Conservation (phyloP, 1,284 basidiomycete species). For the Cryptococcus sp. region DNA sequence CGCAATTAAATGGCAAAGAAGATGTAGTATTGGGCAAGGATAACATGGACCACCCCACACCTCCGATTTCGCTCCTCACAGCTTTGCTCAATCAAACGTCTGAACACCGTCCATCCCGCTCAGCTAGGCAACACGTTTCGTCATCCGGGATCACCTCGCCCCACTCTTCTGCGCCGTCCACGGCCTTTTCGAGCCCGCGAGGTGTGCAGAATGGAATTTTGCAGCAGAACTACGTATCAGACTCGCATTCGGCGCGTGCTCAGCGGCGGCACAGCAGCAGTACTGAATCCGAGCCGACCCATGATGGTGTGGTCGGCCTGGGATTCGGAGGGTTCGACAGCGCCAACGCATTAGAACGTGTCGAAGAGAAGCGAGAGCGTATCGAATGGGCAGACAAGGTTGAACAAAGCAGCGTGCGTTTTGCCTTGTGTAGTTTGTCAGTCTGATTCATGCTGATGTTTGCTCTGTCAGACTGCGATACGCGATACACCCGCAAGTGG, state of each 20-base stretch:
- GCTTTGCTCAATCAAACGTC: slow-evolving; percentile 28
- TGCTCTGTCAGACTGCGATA: background rate
- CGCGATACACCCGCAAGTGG: background rate
- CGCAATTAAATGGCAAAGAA: background rate
- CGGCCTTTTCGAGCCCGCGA: slow-evolving; percentile 34
- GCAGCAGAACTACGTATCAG: slow-evolving; percentile 9
- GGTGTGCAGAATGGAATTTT: slow-evolving; percentile 4
- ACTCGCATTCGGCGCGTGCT: slow-evolving; percentile 30
- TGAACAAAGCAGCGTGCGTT: background rate
- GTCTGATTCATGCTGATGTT: too few relatives aligned
- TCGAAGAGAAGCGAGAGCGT: slow-evolving; percentile 24
- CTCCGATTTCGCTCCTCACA: slow-evolving; percentile 29
- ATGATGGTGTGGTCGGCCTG: slow-evolving; percentile 14
- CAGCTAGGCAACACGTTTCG: background rate
- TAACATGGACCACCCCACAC: background rate
- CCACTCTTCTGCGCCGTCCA: slow-evolving; percentile 33
- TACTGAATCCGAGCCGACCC: slow-evolving; percentile 19
- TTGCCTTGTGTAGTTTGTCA: too few relatives aligned
- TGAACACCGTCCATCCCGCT: background rate
- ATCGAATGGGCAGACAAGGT: slow-evolving; percentile 27
- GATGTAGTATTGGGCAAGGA: background rate
- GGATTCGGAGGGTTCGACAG: slow-evolving; percentile 9
- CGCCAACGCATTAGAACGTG: slow-evolving; percentile 13
- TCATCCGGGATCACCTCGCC: slow-evolving; percentile 16
- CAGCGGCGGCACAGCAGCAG: slow-evolving; percentile 31